Conservation (phyloP, 768 basidiomycete species). For the Asterophora parasitica region DNA sequence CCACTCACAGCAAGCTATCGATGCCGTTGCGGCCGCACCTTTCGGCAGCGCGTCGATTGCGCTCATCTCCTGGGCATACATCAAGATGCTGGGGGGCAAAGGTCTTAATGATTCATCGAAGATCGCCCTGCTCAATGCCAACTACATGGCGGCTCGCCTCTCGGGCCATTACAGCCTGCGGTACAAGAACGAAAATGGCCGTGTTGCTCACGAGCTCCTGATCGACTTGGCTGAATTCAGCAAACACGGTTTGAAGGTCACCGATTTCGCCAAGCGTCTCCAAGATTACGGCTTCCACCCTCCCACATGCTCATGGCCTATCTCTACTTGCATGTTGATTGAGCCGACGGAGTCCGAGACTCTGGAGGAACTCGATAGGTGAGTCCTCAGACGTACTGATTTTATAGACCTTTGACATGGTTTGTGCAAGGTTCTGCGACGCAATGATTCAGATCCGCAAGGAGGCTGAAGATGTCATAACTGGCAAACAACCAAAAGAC, state of each 20-base stretch:
- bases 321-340: slow-evolving; percentile 94
- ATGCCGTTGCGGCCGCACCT: slow-evolving; percentile 87
- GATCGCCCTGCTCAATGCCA: slow-evolving; percentile 88
- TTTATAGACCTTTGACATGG: background rate
- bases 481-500: slow-evolving; percentile 83
- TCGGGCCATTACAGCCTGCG: slow-evolving; percentile 79
- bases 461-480: slow-evolving; percentile 84
- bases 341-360: slow-evolving; percentile 97
- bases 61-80: slow-evolving; percentile 97
- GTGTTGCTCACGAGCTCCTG: slow-evolving; percentile 93
- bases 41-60: slow-evolving; percentile 95
- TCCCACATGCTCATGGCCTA: slow-evolving; percentile 98
- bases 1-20: slow-evolving; percentile 68
- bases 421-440: slow-evolving; percentile 75
- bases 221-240: slow-evolving; percentile 97
- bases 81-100: slow-evolving; percentile 97
- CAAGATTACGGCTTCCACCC: slow-evolving; percentile 94
- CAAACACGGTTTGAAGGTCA: slow-evolving; percentile 84
- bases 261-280: slow-evolving; percentile 88
- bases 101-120: slow-evolving; percentile 85
- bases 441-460: slow-evolving; percentile 96
- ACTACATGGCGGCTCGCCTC: slow-evolving; percentile 93
- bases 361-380: slow-evolving; percentile 89
- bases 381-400: slow-evolving; percentile 8
- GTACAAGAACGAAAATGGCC: slow-evolving; percentile 86